Evolutionary conservation across 225 moss, liverwort and hornwort species (phyloP).

Genomic region (Rhytidiadelphus loreus): DNA sequence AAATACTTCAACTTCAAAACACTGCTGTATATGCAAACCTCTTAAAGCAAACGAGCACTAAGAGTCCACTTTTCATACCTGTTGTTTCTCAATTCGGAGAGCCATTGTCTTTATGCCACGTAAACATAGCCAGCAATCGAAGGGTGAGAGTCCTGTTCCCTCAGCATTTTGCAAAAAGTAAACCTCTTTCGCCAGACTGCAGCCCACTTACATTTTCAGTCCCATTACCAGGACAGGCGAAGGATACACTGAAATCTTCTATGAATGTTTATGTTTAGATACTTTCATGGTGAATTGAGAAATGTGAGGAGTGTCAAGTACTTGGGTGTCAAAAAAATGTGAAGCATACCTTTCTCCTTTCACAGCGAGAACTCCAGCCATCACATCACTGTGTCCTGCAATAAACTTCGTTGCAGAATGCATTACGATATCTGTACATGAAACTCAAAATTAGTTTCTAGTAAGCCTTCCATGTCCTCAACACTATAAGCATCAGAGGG

Average conservation of each 20-base stretch:
- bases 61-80: slow-evolving; percentile 19
- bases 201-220: not conserved
- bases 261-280: not conserved
- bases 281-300: not conserved
- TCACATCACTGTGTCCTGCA: slow-evolving; percentile 87
- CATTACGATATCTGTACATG: slow-evolving; percentile 73
- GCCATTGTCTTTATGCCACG: slow-evolving; percentile 91
- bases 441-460: not conserved
- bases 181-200: slow-evolving; percentile 31
- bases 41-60: not conserved
- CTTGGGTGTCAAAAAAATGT: not conserved
- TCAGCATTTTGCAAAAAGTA: slow-evolving; percentile 9
- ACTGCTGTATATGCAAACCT: not conserved
- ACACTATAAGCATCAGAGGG: not conserved
- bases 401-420: slow-evolving; percentile 95
- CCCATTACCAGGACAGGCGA: not conserved
- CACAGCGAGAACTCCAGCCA: slow-evolving; percentile 89
- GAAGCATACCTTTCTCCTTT: slow-evolving; percentile 64
- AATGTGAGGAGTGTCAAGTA: not conserved
- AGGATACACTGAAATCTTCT: not conserved
- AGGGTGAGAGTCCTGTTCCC: slow-evolving; percentile 64
- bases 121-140: slow-evolving; percentile 93
- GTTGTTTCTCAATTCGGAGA: slow-evolving; percentile 86
- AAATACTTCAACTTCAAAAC: not conserved
- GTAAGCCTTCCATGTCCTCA: not conserved